Evolutionary conservation across 1,284 basidiomycete species (phyloP).

Genomic region (Boletus calvinii): DNA sequence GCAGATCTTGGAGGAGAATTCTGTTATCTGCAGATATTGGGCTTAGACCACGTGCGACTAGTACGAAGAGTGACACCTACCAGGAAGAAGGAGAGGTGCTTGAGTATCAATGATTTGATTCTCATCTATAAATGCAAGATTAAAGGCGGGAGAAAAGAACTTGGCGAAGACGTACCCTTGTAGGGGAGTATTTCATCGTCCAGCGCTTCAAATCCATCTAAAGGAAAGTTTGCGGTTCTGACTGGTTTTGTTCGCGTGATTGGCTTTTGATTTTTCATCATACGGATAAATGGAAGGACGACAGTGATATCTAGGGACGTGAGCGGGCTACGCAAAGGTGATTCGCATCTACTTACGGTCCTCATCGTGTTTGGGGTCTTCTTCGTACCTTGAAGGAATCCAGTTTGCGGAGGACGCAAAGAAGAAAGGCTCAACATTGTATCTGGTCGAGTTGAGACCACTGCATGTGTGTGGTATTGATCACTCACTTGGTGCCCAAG

Average conservation of each 20-base stretch:
- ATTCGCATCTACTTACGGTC: slow-evolving; percentile 46
- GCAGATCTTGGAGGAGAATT: slow-evolving; percentile 34
- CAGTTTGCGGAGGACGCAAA: slow-evolving; percentile 56
- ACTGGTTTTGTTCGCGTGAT: slow-evolving; percentile 13
- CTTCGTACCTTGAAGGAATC: slow-evolving; percentile 56
- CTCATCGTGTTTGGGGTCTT: slow-evolving; percentile 36
- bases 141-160: background rate
- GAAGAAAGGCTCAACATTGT: slow-evolving; percentile 54
- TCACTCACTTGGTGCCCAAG: slow-evolving; percentile 46
- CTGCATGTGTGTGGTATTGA: background rate
- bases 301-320: slow-evolving; percentile 45
- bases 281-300: slow-evolving; percentile 46
- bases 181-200: slow-evolving; percentile 10
- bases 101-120: slow-evolving; percentile 51
- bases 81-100: slow-evolving; percentile 42
- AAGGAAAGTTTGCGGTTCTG: background rate
- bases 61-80: slow-evolving; percentile 1
- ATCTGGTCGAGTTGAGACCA: slow-evolving; percentile 18
- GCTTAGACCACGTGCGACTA: background rate
- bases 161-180: slow-evolving; percentile 11
- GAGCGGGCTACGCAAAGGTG: background rate
- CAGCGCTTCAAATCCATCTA: background rate
- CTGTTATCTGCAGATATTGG: slow-evolving; percentile 17
- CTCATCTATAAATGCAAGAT: slow-evolving; percentile 12
- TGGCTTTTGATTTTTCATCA: slow-evolving; percentile 30